These are phyloP conservation scores for Monsonia emarginata DNA, from an alignment of 441 rosid species.

Conservation along the genomic window DNA sequence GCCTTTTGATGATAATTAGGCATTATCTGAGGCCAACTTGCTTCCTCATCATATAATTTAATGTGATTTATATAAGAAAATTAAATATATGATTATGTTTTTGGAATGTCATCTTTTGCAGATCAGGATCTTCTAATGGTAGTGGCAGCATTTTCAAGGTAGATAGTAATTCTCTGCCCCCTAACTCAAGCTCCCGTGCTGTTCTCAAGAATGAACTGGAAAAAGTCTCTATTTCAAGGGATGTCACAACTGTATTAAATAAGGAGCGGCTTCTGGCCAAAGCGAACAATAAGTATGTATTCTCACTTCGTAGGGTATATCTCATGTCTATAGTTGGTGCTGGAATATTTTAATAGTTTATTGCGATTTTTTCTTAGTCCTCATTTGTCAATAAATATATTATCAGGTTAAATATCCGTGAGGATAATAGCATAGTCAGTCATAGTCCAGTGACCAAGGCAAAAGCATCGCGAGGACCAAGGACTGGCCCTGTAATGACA, in stretches of 20 bases:
- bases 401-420: constrained; percentile 48
- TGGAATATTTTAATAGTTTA: constrained; percentile 4
- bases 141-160: constrained; percentile 46
- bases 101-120: constrained; percentile 25
- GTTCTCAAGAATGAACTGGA: constrained; percentile 53
- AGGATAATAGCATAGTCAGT: constrained; percentile 40
- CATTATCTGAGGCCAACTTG: not conserved
- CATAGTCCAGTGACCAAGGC: constrained; percentile 48
- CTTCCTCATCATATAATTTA: not conserved
- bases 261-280: constrained; percentile 48
- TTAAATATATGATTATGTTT: constrained; percentile 3
- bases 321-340: not conserved
- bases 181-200: constrained; percentile 40
- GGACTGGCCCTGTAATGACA: constrained; percentile 56
- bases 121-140: constrained; percentile 55
- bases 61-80: not conserved
- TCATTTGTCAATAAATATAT: constrained; percentile 8
- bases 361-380: constrained; percentile 5
- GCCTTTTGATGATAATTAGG: not conserved
- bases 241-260: constrained; percentile 34
- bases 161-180: constrained; percentile 46
- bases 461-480: constrained; percentile 58
- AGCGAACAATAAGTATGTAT: constrained; percentile 51
- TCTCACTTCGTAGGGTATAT: constrained; percentile 4
- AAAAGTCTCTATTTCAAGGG: constrained; percentile 42